Conservation (phyloP, 495 filamentous ascomycete genomes). For the Hapsidospora chrysogenum region DNA sequence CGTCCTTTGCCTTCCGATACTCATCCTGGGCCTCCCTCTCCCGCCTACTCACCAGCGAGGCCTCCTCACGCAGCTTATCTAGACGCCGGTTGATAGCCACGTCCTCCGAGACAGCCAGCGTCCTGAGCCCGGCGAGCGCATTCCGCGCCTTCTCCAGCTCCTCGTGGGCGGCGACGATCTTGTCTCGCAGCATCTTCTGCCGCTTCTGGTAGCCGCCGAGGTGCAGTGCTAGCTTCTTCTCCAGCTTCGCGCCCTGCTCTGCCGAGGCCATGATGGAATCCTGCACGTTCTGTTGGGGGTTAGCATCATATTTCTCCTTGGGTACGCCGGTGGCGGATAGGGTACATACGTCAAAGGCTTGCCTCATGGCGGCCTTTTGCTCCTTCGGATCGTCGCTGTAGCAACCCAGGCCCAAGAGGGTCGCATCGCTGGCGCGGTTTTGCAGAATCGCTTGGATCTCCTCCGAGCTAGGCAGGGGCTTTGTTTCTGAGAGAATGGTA, state of each 20-base stretch:
- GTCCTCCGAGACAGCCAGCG: slow-evolving; percentile 61
- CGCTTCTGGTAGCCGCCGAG: slow-evolving; percentile 85
- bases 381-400: slow-evolving; percentile 58
- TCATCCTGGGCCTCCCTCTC: slow-evolving; percentile 84
- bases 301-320: too few relatives aligned
- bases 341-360: slow-evolving; percentile 47
- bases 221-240: slow-evolving; percentile 83
- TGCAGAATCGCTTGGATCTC: slow-evolving; percentile 56
- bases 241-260: slow-evolving; percentile 64
- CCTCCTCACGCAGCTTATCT: slow-evolving; percentile 65
- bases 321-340: too few relatives aligned
- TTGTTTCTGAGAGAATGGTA: slow-evolving; percentile 57
- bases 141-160: slow-evolving; percentile 56
- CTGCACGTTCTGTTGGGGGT: slow-evolving; percentile 44
- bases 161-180: slow-evolving; percentile 64
- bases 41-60: slow-evolving; percentile 61
- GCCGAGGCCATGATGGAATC: slow-evolving; percentile 53
- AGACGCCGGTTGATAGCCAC: slow-evolving; percentile 55
- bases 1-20: slow-evolving; percentile 59
- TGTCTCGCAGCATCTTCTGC: slow-evolving; percentile 60
- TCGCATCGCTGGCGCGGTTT: slow-evolving; percentile 35
- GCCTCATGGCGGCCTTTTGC: slow-evolving; percentile 38
- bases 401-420: slow-evolving; percentile 58
- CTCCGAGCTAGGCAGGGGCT: slow-evolving; percentile 36
- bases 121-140: slow-evolving; percentile 59